phyloP scores from a whole-genome alignment of 352 stramenopile genomes.

The Phytophthora vignae region DNA sequence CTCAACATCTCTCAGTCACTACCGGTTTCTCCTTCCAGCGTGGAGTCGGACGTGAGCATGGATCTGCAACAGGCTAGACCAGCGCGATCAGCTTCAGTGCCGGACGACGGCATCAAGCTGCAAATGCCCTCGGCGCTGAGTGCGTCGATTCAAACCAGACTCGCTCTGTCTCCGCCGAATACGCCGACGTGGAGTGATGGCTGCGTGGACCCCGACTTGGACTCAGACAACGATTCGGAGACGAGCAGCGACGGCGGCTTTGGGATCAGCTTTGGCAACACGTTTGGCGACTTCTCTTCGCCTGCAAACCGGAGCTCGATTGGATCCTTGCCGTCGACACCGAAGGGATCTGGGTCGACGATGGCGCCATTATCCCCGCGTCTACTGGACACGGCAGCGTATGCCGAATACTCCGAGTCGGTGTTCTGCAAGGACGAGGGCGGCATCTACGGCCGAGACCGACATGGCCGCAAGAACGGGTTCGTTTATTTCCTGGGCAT shows the following conservation, averaged over 20 bases:
- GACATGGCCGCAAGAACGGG: constrained; percentile 71
- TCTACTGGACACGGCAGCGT: constrained; percentile 55
- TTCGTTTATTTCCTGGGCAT: constrained; percentile 93
- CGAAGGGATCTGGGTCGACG: constrained; percentile 3
- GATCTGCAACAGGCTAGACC: constrained; percentile 11
- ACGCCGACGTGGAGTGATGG: constrained; percentile 33
- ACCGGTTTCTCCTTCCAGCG: constrained; percentile 46
- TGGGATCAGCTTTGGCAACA: constrained; percentile 23
- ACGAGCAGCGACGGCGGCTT: constrained; percentile 51
- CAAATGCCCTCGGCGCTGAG: constrained; percentile 14
- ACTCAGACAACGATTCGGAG: constrained; percentile 53
- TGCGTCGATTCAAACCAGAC: constrained; percentile 15
- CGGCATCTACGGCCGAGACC: constrained; percentile 73
- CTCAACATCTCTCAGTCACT: constrained; percentile 41
- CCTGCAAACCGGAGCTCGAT: constrained; percentile 25
- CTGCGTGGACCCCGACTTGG: constrained; percentile 21
- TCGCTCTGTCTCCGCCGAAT: constrained; percentile 36
- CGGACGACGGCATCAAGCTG: constrained; percentile 11
- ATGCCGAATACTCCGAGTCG: constrained; percentile 60
- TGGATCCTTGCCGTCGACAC: constrained; percentile 35
- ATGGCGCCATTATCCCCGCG: constrained; percentile 56
- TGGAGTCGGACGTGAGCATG: background rate
- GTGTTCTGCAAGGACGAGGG: constrained; percentile 82
- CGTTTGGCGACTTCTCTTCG: constrained; percentile 28
- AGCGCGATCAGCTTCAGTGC: constrained; percentile 26